Evolutionary conservation across 2,329 filamentous ascomycete genomes (phyloP), one percentile per base, ranked within the genome.

Genomic region (Ampelomyces quisqualis): DNA sequence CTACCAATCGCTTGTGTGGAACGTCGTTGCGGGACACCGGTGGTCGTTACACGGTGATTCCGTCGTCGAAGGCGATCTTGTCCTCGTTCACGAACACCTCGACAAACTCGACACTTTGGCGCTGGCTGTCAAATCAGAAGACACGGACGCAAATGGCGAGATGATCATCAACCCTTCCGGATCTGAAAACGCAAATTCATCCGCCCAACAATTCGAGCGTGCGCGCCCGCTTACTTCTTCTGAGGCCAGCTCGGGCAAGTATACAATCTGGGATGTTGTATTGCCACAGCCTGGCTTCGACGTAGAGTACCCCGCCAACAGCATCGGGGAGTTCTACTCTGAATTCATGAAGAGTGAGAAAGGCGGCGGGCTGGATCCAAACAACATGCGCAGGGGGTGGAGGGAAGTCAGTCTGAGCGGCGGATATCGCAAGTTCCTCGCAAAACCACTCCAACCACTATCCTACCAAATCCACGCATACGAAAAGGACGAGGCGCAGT

Each of bases 1-100:
- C 4, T 97, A 96, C 70, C 93, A 98, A 68, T 95, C 88, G 5
- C 80, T 90, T 24, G 84, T 98, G 7, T 98, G 91, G 91, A 98
- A 98, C 71, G 80, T 82, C 53, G 87, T 82, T 9, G 88, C 82
- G 2, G 89, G 87, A 51, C 82, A 85, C 55, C 85, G 93, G 32
- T 95, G 89, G 85, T 79, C 82, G 28, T 72, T 80, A 2, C 85
- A 86, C 62, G 90, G 90, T 35, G 69, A 76, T 44, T 77, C 77
- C 39, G 88, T 96, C 11, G 78, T 95, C 10, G 80, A 85, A 55
- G 93, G 93, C 21, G 93, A 98, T 65, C 78, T 98, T 8, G 82
- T 96, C 29, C 76, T 95, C 24, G 70, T 82, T 11, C 69, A 77
- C 43, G 79, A 82, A 51, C 78, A 82, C 57, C 72, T 70, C 34